These are phyloP conservation scores for Pythium guiyangense DNA, from an alignment of 352 stramenopile species.

Conservation along the genomic window DNA sequence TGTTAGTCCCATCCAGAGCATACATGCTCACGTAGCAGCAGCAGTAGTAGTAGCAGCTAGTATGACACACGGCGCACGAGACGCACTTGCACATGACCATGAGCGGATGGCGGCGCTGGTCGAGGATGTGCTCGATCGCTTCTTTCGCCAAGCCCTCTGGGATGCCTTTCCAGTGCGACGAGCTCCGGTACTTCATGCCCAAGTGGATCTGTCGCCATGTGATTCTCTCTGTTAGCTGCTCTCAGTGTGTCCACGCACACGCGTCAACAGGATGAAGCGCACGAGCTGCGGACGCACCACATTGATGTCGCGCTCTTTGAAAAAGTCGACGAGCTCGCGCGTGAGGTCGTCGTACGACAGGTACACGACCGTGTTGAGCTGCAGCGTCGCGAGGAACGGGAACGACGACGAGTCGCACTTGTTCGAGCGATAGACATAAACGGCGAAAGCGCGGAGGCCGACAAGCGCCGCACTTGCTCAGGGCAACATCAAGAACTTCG, in stretches of 20 bases:
- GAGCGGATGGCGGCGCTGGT: conserved; percentile 73
- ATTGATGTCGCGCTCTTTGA: conserved; percentile 76
- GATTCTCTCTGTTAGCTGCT: background rate
- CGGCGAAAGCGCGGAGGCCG: too few relatives aligned
- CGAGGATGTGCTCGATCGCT: conserved; percentile 78
- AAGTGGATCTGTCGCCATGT: conserved; percentile 60
- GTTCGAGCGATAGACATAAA: conserved; percentile 85
- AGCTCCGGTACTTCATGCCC: conserved; percentile 73
- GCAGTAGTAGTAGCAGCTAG: too few relatives aligned
- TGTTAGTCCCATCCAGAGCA: background rate
- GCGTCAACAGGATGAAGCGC: background rate
- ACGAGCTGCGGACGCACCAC: conserved; percentile 29
- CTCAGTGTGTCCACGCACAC: background rate
- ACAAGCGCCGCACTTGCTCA: too few relatives aligned
- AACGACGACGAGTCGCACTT: conserved; percentile 85
- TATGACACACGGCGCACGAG: background rate
- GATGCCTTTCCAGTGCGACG: conserved; percentile 67
- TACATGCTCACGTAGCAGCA: background rate
- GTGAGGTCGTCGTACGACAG: conserved; percentile 83
- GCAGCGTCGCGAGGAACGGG: conserved; percentile 72
- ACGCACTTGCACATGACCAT: conserved; percentile 87
- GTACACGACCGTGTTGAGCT: conserved; percentile 84
- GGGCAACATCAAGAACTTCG: too few relatives aligned
- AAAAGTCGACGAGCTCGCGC: conserved; percentile 72
- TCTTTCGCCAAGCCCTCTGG: conserved; percentile 85